These are phyloP conservation scores for Phenoliferia sp. DNA, from an alignment of 1,284 basidiomycete species.

Conservation along the genomic window DNA sequence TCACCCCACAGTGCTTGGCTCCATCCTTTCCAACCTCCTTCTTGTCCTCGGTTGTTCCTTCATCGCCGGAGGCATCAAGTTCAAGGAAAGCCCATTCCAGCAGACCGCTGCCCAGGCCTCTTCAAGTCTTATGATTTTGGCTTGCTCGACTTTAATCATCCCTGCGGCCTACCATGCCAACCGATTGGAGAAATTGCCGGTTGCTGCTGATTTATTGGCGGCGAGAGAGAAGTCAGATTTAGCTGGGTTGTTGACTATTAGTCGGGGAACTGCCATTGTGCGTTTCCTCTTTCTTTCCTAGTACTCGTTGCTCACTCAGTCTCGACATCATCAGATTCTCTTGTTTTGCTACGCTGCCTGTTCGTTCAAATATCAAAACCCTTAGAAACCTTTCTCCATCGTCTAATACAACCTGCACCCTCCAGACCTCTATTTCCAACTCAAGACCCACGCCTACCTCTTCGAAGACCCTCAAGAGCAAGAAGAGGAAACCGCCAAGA, in stretches of 20 bases:
- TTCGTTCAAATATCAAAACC: background rate
- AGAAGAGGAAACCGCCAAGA: slow-evolving; percentile 55
- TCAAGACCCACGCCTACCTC: slow-evolving; percentile 53
- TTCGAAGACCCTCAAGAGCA: slow-evolving; percentile 48
- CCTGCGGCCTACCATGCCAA: slow-evolving; percentile 37
- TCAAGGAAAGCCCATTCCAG: slow-evolving; percentile 66
- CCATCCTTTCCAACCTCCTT: slow-evolving; percentile 60
- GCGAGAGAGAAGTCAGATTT: slow-evolving; percentile 18
- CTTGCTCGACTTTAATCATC: slow-evolving; percentile 36
- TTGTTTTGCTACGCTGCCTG: slow-evolving; percentile 74
- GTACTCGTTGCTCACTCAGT: background rate
- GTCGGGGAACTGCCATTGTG: slow-evolving; percentile 71
- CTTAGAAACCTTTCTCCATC: background rate
- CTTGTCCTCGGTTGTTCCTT: slow-evolving; percentile 80
- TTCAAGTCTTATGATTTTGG: slow-evolving; percentile 41
- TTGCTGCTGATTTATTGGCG: slow-evolving; percentile 8
- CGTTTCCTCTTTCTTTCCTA: slow-evolving; percentile 5
- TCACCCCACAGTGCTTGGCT: slow-evolving; percentile 52
- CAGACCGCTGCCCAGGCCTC: slow-evolving; percentile 79
- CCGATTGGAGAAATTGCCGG: slow-evolving; percentile 25
- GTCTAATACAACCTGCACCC: background rate
- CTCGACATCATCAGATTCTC: slow-evolving; percentile 49
- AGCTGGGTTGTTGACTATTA: slow-evolving; percentile 65
- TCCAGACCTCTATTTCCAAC: slow-evolving; percentile 45
- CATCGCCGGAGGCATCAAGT: slow-evolving; percentile 61